Evolutionary conservation across 768 basidiomycete genomes (phyloP), one percentile per base, ranked within the genome.

Genomic region (Chalciporus piperatus): DNA sequence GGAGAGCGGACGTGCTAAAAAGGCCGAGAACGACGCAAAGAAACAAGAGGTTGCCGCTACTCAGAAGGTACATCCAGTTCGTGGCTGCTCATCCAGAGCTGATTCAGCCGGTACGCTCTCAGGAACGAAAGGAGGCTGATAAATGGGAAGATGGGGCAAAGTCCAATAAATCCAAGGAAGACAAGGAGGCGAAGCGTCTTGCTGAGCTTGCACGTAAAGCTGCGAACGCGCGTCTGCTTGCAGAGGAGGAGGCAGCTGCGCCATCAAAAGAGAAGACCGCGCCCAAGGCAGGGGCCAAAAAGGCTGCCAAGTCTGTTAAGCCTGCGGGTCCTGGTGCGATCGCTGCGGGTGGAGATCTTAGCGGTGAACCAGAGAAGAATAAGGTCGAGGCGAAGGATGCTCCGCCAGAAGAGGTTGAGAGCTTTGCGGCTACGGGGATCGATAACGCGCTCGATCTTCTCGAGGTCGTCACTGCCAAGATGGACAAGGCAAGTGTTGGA

Each of bases 401-500:
- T 25, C 50, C 67, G 7, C 58, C 63, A 8, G 67, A 72, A 46
- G 77, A 81, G 49, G 68, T 78, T 12, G 85, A 92, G 71, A 86
- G 84, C 62, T 89, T 77, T 68, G 66, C 83, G 3, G 94, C 94
- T 13, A 92, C 89, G 20, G 94, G 94, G 12, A 81, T 98, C 47
- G 94, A 98, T 63, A 87, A 92, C 66, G 92, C 90, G 9, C 67
- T 98, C 45, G 94, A 98, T 70, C 76, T 96, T 48, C 68, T 97
- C 55, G 89, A 92, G 51, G 80, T 93, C 4, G 92, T 96, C 23
- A 95, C 84, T 42, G 89, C 90, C 3, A 94, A 92, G 78, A 85
- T 82, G 81, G 94, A 96, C 69, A 96, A 96, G 72, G 90, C 91
- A 2, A 91, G 89, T 59, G 75, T 95, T 30, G 93, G 94, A 0